Evolutionary conservation across 2,329 filamentous ascomycete genomes (phyloP), one percentile per base, ranked within the genome.

Genomic region (Emericellopsis cladophorae): DNA sequence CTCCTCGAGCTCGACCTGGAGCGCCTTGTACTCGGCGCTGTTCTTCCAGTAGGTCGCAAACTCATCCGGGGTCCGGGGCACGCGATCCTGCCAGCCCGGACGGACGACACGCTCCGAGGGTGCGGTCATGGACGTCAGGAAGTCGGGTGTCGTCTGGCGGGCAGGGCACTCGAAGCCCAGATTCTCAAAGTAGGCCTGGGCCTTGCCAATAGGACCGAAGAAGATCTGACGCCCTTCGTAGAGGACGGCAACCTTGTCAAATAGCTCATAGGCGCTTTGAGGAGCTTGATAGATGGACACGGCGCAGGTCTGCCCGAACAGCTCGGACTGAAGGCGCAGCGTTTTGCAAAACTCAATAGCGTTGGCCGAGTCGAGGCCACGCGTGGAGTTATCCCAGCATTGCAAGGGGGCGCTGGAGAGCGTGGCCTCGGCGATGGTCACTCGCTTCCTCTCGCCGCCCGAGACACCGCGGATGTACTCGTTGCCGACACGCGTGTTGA

Each of bases 61-160:
- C 15, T 65, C 56, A 21, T 59, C 55, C 5, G 56, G 46, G 8
- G 52, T 57, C n/a, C 53, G 48, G 4, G 56, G 56, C 4, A 51
- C 52, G 31, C 42, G 45, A 39, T 48, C 48, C 56, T 79, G 67
- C 47, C 69, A 79, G 23, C 73, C 76, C 2, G 64, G 54, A 33
- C 71, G 70, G 21, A 76, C 61, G 26, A 74, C 47, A 42, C 76
- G 74, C 57, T 80, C 76, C 5, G 59, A 47, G 1, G 75, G 60
- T 18, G 70, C 72, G 2, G 80, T 84, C 61, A 85, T 79, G 16
- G 78, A 81, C 1, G 80, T 85, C 38, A 85, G 58, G 62, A 84
- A 85, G 53, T 86, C 81, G 16, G 80, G 76, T 0, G 76, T 81
- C 0, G 80, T 84, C 60, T 77, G 75, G 12, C 80, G 75, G 3